These are phyloP conservation scores for Plasmodium reichenowi DNA, from an alignment of 169 alveolate species.

Conservation along the genomic window DNA sequence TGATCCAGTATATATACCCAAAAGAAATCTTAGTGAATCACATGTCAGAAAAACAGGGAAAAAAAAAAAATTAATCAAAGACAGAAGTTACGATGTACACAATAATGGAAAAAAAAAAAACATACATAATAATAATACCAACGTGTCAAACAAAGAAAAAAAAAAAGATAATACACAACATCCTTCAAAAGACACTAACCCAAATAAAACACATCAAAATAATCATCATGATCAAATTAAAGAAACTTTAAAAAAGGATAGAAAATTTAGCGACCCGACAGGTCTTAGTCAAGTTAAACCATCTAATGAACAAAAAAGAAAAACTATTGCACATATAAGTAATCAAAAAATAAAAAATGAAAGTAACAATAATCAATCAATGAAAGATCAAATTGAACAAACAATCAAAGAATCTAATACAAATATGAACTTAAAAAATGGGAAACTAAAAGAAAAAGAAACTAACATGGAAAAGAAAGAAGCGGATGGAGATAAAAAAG, in stretches of 20 bases:
- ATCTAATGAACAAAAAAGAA: not conserved
- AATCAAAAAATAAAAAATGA: constrained; percentile 4
- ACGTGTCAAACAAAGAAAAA: not conserved
- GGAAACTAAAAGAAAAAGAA: not conserved
- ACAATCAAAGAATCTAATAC: too few relatives aligned
- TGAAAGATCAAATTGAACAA: not conserved
- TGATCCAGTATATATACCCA: not conserved
- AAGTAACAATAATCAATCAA: not conserved
- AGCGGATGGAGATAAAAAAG: not conserved
- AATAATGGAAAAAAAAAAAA: not conserved
- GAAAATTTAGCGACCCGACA: not conserved
- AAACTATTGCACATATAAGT: not conserved
- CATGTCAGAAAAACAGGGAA: constrained; percentile 6
- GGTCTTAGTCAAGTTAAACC: too few relatives aligned
- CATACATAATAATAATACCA: not conserved
- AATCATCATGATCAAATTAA: not conserved
- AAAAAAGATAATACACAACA: constrained; percentile 1
- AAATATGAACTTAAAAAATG: not conserved
- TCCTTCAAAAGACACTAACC: not conserved
- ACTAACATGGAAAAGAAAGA: not conserved
- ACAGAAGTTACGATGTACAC: not conserved
- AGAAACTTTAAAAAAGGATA: not conserved
- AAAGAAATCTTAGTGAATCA: constrained; percentile 54
- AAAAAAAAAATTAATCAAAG: not conserved
- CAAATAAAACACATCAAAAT: not conserved